A percentile compares a stretch with the other conserved stretches of the same genome.
Evolutionary conservation across 352 stramenopile species (phyloP).

Genomic region (Aphanomyces cochlioides): DNA sequence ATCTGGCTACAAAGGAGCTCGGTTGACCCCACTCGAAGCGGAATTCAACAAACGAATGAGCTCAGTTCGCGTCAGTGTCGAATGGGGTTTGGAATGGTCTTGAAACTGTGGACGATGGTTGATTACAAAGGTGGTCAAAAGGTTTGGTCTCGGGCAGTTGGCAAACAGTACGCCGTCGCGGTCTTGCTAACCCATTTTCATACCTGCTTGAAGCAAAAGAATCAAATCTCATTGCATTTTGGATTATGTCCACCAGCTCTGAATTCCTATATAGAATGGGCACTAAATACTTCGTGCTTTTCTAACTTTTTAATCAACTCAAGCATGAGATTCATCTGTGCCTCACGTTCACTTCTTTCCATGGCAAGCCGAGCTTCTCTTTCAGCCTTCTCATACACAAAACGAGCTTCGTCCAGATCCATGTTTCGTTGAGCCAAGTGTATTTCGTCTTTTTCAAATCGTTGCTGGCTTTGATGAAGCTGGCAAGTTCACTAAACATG

Average conservation of each 20-base stretch:
- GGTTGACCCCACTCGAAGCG: background rate
- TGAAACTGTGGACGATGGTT: constrained; percentile 19
- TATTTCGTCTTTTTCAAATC: background rate
- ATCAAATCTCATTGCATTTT: constrained; percentile 1
- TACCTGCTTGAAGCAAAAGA: constrained; percentile 16
- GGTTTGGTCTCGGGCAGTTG: constrained; percentile 20
- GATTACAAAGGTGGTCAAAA: constrained; percentile 22
- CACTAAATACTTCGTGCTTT: background rate
- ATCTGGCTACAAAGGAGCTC: constrained; percentile 3
- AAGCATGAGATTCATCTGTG: background rate
- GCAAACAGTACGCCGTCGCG: constrained; percentile 17
- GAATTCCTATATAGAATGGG: background rate
- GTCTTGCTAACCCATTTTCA: constrained; percentile 18
- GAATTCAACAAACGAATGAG: constrained; percentile 27
- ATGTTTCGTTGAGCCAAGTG: background rate
- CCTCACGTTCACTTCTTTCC: background rate
- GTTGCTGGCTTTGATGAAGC: background rate
- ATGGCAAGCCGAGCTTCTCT: constrained; percentile 2
- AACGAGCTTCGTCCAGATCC: background rate
- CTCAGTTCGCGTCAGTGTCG: background rate
- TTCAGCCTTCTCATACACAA: background rate
- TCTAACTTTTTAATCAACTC: background rate
- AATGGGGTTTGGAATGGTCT: too few species aligned
- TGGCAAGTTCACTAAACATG: background rate
- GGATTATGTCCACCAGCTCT: background rate